Conservation (phyloP, 495 filamentous ascomycete genomes). For the Trichoderma reesei region DNA sequence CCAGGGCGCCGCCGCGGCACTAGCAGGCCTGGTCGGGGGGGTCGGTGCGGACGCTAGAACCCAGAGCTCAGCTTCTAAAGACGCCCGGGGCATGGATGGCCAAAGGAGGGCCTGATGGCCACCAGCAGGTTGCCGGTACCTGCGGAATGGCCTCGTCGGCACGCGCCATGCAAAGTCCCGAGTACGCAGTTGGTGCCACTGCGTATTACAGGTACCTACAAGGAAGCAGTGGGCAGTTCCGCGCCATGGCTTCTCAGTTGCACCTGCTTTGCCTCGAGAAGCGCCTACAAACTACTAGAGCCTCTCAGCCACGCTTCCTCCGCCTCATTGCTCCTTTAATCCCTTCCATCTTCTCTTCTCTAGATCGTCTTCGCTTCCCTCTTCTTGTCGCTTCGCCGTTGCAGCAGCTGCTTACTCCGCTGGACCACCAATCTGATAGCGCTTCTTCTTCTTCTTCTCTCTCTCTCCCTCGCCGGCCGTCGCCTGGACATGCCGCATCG, state of each 20-base stretch:
- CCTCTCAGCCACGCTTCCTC: slow-evolving; percentile 3
- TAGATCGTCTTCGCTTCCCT: neutral
- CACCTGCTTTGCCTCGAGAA: neutral
- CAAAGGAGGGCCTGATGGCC: neutral
- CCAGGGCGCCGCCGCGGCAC: neutral
- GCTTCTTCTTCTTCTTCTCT: too few species aligned
- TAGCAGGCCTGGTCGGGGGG: neutral
- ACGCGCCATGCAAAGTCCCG: neutral
- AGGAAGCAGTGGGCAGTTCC: too few species aligned
- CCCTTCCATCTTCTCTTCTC: neutral
- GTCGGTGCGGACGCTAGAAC: neutral
- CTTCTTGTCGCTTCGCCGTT: neutral
- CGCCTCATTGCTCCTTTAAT: neutral
- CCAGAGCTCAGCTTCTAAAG: slow-evolving; percentile 4
- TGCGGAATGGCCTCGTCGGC: neutral
- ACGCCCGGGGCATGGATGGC: too few species aligned
- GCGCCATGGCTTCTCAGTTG: neutral
- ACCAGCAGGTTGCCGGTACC: neutral
- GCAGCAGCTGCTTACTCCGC: neutral
- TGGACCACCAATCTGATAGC: too few species aligned
- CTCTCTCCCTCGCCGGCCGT: neutral
- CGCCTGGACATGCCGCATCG: neutral
- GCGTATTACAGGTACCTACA: neutral
- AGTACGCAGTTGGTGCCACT: neutral
- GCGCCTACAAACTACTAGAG: neutral